phyloP scores from a whole-genome alignment of 768 basidiomycete genomes.

The Kondoa malvinella region DNA sequence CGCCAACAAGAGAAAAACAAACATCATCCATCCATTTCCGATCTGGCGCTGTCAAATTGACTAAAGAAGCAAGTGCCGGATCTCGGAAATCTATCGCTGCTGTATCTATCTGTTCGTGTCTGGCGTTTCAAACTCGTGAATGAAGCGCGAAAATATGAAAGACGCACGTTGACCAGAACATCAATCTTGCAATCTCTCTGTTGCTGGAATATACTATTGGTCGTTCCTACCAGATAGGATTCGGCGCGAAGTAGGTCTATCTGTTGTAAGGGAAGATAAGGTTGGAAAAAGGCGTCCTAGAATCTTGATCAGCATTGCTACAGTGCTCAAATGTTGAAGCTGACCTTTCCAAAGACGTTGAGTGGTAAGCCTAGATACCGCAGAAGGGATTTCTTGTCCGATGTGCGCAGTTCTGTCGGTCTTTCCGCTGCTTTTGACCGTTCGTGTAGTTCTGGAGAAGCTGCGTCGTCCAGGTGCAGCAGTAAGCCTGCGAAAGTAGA shows the following conservation, averaged over 20 bases:
- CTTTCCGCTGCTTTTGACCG: conserved; percentile 48
- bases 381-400: conserved; percentile 76
- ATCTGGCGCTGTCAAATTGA: conserved; percentile 74
- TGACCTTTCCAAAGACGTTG: conserved; percentile 77
- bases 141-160: background rate
- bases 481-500: conserved; percentile 46
- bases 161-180: conserved; percentile 62
- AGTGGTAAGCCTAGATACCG: conserved; percentile 84
- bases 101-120: conserved; percentile 52
- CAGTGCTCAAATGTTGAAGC: conserved; percentile 11
- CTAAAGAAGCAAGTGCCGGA: conserved; percentile 55
- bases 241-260: conserved; percentile 66
- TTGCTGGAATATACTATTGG: conserved; percentile 85
- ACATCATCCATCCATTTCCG: conserved; percentile 92
- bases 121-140: background rate
- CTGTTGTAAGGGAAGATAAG: conserved; percentile 89
- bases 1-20: conserved; percentile 9
- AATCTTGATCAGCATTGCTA: conserved; percentile 8
- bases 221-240: conserved; percentile 67
- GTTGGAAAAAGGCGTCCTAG: conserved; percentile 90
- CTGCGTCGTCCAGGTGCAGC: conserved; percentile 76
- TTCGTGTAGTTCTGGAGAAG: conserved; percentile 57
- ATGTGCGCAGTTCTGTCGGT: conserved; percentile 67
- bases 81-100: conserved; percentile 74
- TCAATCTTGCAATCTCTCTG: conserved; percentile 66